Percentiles rank a stretch among this genome's conserved stretches.
Evolutionary conservation across 805 yeast species (phyloP).

Genomic region (Saturnispora ahearnii): DNA sequence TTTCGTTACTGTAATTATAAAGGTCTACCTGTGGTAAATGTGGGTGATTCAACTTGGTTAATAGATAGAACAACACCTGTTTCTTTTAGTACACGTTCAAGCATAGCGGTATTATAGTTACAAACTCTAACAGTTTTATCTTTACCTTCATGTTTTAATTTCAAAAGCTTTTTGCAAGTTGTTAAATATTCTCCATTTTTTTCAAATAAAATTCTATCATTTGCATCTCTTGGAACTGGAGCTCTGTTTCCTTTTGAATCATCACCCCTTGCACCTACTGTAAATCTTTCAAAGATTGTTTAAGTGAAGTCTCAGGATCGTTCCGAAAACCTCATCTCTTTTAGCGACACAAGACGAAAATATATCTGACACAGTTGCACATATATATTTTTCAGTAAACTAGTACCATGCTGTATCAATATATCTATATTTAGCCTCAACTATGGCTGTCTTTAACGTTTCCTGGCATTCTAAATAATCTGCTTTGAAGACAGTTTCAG

Average conservation of each 20-base stretch:
- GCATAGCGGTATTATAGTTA: constrained; percentile 52
- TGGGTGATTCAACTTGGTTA: constrained; percentile 75
- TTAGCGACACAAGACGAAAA: constrained; percentile 47
- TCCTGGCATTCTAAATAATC: too few relatives aligned
- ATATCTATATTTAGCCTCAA: constrained; percentile 58
- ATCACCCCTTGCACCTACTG: constrained; percentile 31
- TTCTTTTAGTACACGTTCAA: constrained; percentile 43
- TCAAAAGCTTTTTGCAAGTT: constrained; percentile 58
- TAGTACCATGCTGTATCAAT: constrained; percentile 71
- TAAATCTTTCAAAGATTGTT: constrained; percentile 41
- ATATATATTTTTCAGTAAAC: constrained; percentile 49
- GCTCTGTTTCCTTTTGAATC: too few relatives aligned
- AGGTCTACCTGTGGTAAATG: constrained; percentile 58
- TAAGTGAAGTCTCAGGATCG: constrained; percentile 39
- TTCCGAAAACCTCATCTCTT: constrained; percentile 39
- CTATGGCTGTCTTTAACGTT: too few relatives aligned
- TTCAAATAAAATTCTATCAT: constrained; percentile 26
- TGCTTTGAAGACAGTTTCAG: too few relatives aligned
- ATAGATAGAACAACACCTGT: constrained; percentile 53
- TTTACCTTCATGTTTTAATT: constrained; percentile 43
- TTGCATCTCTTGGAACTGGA: constrained; percentile 24
- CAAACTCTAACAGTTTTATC: constrained; percentile 70
- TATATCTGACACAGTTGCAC: constrained; percentile 45
- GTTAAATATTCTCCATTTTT: too few relatives aligned
- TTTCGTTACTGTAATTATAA: constrained; percentile 39